Evolutionary conservation across 176 grass and related monocot genomes (phyloP).

Genomic region (Cymbopogon citratus): DNA sequence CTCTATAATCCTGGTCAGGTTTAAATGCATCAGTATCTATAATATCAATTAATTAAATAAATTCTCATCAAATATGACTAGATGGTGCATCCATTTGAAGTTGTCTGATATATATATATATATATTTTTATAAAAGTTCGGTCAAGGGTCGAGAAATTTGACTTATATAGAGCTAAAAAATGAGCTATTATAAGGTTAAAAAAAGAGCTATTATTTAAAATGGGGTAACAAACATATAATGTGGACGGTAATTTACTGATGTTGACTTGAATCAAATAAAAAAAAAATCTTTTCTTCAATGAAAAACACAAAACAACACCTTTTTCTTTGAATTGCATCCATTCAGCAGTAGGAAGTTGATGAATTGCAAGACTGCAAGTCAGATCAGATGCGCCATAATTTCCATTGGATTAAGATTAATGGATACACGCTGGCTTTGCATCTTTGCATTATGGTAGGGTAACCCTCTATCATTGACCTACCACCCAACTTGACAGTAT

Average conservation of each 20-base stretch:
- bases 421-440: slow-evolving; percentile 37
- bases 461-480: slow-evolving; percentile 33
- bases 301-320: background rate
- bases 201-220: background rate
- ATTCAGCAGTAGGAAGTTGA: background rate
- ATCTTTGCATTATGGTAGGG: slow-evolving; percentile 39
- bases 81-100: too few relatives aligned
- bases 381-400: slow-evolving; percentile 22
- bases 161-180: background rate
- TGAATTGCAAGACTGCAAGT: background rate
- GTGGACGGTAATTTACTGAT: background rate
- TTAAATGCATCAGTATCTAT: background rate
- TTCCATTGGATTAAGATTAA: slow-evolving; percentile 9
- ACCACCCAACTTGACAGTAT: slow-evolving; percentile 29
- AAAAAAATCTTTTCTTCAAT: background rate
- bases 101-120: background rate
- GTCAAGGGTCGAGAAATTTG: background rate
- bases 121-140: background rate
- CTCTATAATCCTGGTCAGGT: background rate
- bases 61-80: background rate
- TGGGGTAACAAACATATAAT: background rate
- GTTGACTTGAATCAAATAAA: background rate
- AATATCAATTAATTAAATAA: background rate
- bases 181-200: background rate
- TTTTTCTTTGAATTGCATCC: background rate